Base-by-base conservation (phyloP, 2,329 filamentous ascomycete genomes). In the Fusarium graminum region DNA sequence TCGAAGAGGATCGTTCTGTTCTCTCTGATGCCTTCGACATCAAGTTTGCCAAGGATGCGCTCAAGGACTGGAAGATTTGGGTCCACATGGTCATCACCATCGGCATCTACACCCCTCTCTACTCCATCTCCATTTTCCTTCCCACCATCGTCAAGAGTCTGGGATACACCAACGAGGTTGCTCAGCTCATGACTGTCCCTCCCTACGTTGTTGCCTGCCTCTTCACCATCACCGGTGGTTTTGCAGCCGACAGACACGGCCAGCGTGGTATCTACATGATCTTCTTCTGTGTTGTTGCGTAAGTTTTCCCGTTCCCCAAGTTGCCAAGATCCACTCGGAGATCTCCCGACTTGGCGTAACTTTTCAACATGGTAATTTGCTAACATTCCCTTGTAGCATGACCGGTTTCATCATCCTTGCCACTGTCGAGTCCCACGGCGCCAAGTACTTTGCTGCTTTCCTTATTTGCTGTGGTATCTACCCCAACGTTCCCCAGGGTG, bases 51-150 rank as follows among this genome's bases (percentile, higher is more conserved):
- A 79, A 76, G 70, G 78, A 86, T 44, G 88, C 89, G 16, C 71
- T 91, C 52, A 81, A 81, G 63, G 87, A 88, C 76, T 87, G 85
- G 81, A 82, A 82, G 75, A 81, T 82, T 45, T 83, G 80, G 72
- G 76, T 83, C 10, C 80, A 90, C 61, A 85, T 90, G 70, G 56
- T 85, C 52, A 87, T 86, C 77, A 90, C 89, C 76, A 87, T 90
- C 62, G 83, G 88, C 50, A 86, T 80, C 58, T 79, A 77, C 65
- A 78, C 75, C 6, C 77, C 77, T 7, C 74, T 79, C 17, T 80
- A 79, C 69, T 78, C 76, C 62, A 75, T 78, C 68, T 75, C 72
- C 28, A 74, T 77, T 46, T 79, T 80, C 68, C 70, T 80, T 5
- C 78, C 78, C 43, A 76, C 72, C 32, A 79, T 80, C 39, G 75